Conservation (phyloP, 345 rosid species). For the Linum trigynum region DNA sequence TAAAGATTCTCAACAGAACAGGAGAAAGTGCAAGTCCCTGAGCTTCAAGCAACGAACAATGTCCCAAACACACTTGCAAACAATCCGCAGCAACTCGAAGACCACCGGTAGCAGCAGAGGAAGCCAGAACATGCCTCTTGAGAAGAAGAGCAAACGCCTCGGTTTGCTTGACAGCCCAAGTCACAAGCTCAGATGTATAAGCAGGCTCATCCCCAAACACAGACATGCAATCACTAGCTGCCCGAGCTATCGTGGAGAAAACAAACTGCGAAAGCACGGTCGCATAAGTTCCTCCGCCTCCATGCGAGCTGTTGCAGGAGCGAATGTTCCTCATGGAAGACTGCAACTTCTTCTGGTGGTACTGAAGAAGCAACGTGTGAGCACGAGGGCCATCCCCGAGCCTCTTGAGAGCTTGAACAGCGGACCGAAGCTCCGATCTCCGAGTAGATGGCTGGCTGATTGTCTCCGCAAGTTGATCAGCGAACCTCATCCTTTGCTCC, state of each 20-base stretch:
- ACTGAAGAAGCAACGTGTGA: constrained; percentile 59
- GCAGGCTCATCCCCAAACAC: constrained; percentile 79
- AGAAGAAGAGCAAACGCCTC: constrained; percentile 50
- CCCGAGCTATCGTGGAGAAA: constrained; percentile 76
- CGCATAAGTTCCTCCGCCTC: constrained; percentile 45
- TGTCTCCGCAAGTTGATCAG: constrained; percentile 65
- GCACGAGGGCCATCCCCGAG: constrained; percentile 84
- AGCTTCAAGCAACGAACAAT: constrained; percentile 69
- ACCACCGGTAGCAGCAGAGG: constrained; percentile 67
- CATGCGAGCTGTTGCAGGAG: constrained; percentile 38
- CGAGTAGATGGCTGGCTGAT: constrained; percentile 57
- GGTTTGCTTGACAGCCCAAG: constrained; percentile 85
- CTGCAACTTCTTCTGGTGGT: constrained; percentile 54
- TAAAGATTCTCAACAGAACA: constrained; percentile 56
- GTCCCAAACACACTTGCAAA: constrained; percentile 58
- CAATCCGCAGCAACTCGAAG: constrained; percentile 68
- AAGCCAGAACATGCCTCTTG: constrained; percentile 60
- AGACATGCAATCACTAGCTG: constrained; percentile 65
- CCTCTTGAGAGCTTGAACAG: constrained; percentile 55
- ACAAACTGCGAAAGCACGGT: constrained; percentile 62
- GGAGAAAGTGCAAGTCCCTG: constrained; percentile 82
- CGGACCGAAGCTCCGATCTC: constrained; percentile 58
- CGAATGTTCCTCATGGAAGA: constrained; percentile 44
- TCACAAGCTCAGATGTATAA: constrained; percentile 77
- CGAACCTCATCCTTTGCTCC: constrained; percentile 55